Percentiles rank a stretch among this genome's conserved stretches.
phyloP scores from a whole-genome alignment of 306 rosid species.

The Trifolium fragiferum region DNA sequence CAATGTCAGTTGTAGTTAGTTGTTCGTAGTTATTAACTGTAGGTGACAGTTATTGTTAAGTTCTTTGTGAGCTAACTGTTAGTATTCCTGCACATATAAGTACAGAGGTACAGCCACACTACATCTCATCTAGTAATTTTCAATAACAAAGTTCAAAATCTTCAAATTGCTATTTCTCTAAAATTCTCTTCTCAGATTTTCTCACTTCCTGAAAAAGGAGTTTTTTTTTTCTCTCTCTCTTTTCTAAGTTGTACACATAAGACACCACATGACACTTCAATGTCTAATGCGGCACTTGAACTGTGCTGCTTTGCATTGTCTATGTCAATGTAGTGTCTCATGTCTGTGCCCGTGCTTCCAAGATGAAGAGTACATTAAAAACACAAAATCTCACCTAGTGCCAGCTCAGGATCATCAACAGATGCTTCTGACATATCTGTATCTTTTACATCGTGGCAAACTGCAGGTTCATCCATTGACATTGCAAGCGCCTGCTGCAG shows the following conservation, averaged over 20 bases:
- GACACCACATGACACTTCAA: slow-evolving; percentile 10
- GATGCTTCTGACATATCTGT: slow-evolving; percentile 85
- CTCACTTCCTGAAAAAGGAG: neutral
- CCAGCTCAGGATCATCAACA: slow-evolving; percentile 84
- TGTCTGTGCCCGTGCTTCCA: slow-evolving; percentile 11
- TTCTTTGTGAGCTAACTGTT: neutral
- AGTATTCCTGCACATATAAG: neutral
- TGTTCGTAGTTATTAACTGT: neutral
- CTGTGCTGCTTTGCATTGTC: neutral
- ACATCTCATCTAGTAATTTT: neutral
- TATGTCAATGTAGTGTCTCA: slow-evolving; percentile 2
- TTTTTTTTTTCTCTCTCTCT: no score
- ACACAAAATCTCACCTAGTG: slow-evolving; percentile 68
- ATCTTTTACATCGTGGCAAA: slow-evolving; percentile 68
- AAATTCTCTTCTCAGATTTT: neutral
- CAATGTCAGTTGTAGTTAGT: neutral
- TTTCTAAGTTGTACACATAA: slow-evolving; percentile 20
- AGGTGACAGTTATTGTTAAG: neutral
- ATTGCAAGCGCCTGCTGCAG: slow-evolving; percentile 98
- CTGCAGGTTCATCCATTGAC: slow-evolving; percentile 93
- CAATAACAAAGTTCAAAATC: neutral
- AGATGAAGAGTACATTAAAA: slow-evolving; percentile 13
- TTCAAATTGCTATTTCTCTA: neutral
- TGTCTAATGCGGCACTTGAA: slow-evolving; percentile 16
- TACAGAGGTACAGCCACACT: neutral